These are phyloP conservation scores for Alternaria triticimaculans DNA, from an alignment of 2,329 filamentous ascomycete genomes.

Conservation along the genomic window DNA sequence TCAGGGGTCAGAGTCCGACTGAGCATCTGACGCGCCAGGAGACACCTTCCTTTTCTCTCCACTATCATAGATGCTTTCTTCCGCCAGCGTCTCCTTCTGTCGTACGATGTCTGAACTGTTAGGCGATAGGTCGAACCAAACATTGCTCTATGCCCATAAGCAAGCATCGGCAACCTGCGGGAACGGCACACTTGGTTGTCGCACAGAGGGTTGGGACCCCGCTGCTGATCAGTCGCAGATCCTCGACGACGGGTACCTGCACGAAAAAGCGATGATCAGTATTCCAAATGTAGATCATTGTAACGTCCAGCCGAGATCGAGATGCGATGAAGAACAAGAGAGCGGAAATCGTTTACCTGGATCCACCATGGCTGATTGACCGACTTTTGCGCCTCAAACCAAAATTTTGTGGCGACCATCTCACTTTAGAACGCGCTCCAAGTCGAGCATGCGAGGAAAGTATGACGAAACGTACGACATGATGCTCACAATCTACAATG, in stretches of 20 bases:
- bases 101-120: background rate
- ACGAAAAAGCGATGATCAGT: background rate
- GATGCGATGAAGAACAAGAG: background rate
- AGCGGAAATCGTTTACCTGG: background rate
- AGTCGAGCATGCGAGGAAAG: background rate
- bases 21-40: background rate
- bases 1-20: background rate
- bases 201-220: background rate
- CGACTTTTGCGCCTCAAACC: background rate
- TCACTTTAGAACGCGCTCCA: background rate
- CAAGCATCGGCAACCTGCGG: background rate
- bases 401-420: background rate
- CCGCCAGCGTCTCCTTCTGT: background rate
- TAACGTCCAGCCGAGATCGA: background rate
- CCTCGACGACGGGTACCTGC: background rate
- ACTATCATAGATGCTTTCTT: background rate
- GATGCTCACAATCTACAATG: background rate
- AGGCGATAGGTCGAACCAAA: background rate
- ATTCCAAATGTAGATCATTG: background rate
- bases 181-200: background rate
- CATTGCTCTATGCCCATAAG: background rate
- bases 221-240: slow-evolving; percentile 1
- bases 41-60: background rate
- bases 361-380: background rate
- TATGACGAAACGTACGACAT: background rate